Conservation (phyloP, 345 rosid genomes). For the Syzygium aromaticum region DNA sequence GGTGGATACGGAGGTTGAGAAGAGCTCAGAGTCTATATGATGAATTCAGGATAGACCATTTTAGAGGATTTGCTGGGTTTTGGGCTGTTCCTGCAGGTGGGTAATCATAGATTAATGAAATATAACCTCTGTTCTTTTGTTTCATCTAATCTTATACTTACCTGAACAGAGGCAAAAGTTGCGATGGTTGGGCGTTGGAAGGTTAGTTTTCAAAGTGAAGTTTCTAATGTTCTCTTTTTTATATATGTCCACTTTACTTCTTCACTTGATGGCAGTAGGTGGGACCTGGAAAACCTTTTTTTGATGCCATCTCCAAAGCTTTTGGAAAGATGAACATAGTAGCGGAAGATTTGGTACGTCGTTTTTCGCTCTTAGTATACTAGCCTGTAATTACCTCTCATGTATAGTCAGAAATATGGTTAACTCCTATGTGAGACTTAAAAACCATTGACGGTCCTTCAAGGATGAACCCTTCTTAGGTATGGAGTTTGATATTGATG, state of each 20-base stretch:
- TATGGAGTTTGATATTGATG: neutral
- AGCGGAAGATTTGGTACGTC: slow-evolving; percentile 91
- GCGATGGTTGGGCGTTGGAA: slow-evolving; percentile 85
- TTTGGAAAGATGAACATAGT: slow-evolving; percentile 71
- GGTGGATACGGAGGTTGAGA: slow-evolving; percentile 77
- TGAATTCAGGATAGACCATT: slow-evolving; percentile 93
- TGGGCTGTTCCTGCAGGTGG: slow-evolving; percentile 95
- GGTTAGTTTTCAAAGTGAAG: slow-evolving; percentile 29
- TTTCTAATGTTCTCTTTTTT: slow-evolving; percentile 1
- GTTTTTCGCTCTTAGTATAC: neutral
- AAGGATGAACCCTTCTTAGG: neutral
- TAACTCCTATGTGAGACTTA: neutral
- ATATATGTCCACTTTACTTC: slow-evolving; percentile 12
- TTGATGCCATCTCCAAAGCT: slow-evolving; percentile 61
- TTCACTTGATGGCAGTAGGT: slow-evolving; percentile 57
- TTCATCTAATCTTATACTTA: slow-evolving; percentile 1
- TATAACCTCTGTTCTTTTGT: neutral
- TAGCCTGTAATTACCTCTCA: neutral
- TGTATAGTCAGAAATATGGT: neutral
- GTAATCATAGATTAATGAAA: slow-evolving; percentile 11
- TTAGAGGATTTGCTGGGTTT: slow-evolving; percentile 95
- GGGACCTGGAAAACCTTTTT: slow-evolving; percentile 87
- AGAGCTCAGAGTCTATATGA: slow-evolving; percentile 74
- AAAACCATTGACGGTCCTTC: neutral
- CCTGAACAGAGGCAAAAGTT: slow-evolving; percentile 69